Evolutionary conservation across 164 flowering plant species (phyloP), one percentile per base, ranked within the genome.

Genomic region (Aristolochia fimbriata): DNA sequence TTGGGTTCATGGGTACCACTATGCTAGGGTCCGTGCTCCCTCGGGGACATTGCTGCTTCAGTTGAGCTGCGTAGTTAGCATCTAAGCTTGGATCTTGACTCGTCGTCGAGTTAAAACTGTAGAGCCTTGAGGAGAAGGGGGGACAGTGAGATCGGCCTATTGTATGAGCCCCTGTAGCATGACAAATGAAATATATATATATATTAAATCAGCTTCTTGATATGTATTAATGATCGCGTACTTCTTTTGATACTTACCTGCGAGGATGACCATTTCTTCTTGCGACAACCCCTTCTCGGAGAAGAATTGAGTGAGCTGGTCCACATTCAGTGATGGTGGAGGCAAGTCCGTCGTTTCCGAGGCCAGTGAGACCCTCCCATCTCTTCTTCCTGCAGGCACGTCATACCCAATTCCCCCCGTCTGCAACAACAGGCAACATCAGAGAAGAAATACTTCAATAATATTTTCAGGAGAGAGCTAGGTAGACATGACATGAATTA

Each of bases 331-430:
- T 0, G 67, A 47, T 1, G 81, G 81, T 13, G 74, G 47, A 22
- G 83, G 82, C 24, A 84, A 51, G 63, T 78, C 70, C n/a, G 63
- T 10, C 3, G 72, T 23, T 16, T 84, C 87, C 1, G 78, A 66
- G 22, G 71, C 80, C 16, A 73, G 16, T 13, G 87, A 82, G 21
- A 79, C 51, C 49, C 70, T 63, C 24, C 90, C 87, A 57, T 82
- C 90, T 65, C 76, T 75, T 59, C 90, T 67, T 58, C 90, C 86
- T 5, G 83, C 76, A 0, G 82, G 86, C 45, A 82, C 85, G 37
- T 58, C 73, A 23, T 77, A 83, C 1, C 72, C 68, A 17, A 62
- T 16, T 12, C 86, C 90, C 62, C 84, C 83, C 0, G 85, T 70
- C 88, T 86, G 74, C 58, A 25, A 17, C 20, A 52, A 12, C 55